Evolutionary conservation across 2,329 filamentous ascomycete species (phyloP).

Genomic region (Talaromyces islandicus): DNA sequence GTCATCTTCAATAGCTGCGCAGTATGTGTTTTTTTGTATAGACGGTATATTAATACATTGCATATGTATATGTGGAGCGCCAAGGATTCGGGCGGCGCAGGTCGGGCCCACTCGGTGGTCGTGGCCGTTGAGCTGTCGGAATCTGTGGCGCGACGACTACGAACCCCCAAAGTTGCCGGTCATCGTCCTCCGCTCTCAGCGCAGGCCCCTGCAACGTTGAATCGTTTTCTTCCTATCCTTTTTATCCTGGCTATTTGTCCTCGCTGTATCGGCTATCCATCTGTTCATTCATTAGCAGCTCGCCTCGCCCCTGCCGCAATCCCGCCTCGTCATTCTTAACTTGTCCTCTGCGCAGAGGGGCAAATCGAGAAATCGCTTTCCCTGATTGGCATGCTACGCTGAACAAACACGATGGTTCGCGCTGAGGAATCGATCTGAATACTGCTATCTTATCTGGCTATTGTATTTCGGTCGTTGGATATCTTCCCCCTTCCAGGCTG

Average conservation of each 20-base stretch:
- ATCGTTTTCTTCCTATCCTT: background rate
- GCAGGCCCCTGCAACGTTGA: background rate
- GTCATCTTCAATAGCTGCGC: background rate
- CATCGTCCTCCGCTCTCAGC: background rate
- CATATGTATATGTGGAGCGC: background rate
- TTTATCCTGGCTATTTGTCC: background rate
- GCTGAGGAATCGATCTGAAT: slow-evolving; percentile 1
- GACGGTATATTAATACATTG: background rate
- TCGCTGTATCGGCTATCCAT: background rate
- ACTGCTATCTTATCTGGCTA: background rate
- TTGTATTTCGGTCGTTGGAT: background rate
- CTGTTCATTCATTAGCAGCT: background rate
- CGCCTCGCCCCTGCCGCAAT: background rate
- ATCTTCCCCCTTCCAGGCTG: background rate
- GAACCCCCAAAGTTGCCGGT: background rate
- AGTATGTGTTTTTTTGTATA: background rate
- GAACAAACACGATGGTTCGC: slow-evolving; percentile 5
- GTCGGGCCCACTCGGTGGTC: background rate
- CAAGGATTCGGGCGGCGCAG: background rate
- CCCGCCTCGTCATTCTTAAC: background rate
- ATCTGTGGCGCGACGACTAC: too few relatives aligned
- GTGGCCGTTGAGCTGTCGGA: background rate
- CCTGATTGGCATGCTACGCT: slow-evolving; percentile 2
- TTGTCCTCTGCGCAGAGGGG: slow-evolving; percentile 3
- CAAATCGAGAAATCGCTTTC: background rate